Evolutionary conservation across 306 rosid genomes (phyloP).

Genomic region (Prinsepia uniflora): DNA sequence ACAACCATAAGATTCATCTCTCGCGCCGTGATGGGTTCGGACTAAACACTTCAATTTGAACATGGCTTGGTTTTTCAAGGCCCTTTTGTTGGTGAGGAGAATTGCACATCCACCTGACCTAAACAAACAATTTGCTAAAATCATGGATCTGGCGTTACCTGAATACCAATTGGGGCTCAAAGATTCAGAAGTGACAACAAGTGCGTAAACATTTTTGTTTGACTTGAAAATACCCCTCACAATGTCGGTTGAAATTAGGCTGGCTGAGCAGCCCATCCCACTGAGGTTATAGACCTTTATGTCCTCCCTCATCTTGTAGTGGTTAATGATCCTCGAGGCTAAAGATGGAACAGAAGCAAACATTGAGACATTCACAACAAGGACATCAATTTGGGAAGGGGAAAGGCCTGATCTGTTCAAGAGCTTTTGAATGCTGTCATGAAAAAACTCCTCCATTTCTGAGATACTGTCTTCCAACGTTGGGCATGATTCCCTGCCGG

Average conservation of each 20-base stretch:
- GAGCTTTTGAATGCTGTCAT: constrained; percentile 49
- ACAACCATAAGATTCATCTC: constrained; percentile 64
- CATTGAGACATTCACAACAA: constrained; percentile 82
- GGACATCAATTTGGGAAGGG: constrained; percentile 65
- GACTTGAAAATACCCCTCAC: constrained; percentile 49
- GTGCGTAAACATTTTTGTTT: constrained; percentile 50
- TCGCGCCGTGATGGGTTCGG: constrained; percentile 75
- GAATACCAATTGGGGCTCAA: constrained; percentile 84
- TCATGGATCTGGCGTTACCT: constrained; percentile 76
- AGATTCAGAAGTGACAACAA: constrained; percentile 72
- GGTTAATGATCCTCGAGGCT: constrained; percentile 49
- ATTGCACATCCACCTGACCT: constrained; percentile 67
- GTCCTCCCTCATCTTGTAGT: constrained; percentile 66
- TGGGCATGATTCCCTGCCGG: constrained; percentile 49
- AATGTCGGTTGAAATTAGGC: constrained; percentile 64
- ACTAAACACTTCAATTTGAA: constrained; percentile 54
- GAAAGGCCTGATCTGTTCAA: constrained; percentile 41
- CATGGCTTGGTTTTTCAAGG: constrained; percentile 37
- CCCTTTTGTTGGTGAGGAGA: constrained; percentile 62
- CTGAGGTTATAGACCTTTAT: constrained; percentile 69
- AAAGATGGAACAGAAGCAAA: constrained; percentile 55
- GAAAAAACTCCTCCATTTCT: constrained; percentile 80
- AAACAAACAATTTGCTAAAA: constrained; percentile 68
- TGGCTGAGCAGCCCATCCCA: constrained; percentile 96
- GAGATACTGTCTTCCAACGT: constrained; percentile 38